Evolutionary conservation across 371 early-diverging fungal genomes (phyloP), one percentile per base, ranked within the genome.

Genomic region (Rhizomucor miehei): DNA sequence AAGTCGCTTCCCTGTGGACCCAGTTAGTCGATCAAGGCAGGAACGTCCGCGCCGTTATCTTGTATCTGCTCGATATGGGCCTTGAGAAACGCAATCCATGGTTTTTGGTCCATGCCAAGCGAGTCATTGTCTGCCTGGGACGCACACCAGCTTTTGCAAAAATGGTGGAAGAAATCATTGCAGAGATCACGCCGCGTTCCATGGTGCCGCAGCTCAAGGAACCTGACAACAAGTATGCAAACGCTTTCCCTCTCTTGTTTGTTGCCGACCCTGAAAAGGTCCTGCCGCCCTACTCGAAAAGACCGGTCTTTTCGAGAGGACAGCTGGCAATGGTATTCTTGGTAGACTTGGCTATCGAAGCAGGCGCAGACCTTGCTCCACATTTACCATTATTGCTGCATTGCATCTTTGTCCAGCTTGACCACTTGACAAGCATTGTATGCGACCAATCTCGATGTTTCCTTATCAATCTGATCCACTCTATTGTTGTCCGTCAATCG

Each of bases 401-500:
- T 54, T 76, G 85, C 20, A 75, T 90, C 25, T 86, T 89, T 71
- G 88, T 92, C 5, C 93, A 93, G 46, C 59, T 92, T 23, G 91
- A 92, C 52, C 87, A 89, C 57, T 76, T 85, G 37, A 87, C 89
- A 12, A 82, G 86, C 13, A 74, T 90, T 23, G 79, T 90, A 1
- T 88, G 90, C 57, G 92, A 92, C 48, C 89, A 92, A 64, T 86
- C 87, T 6, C 80, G 93, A 14, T 78, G 86, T 4, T 79, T 95
- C 29, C 71, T 95, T 17, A 83, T 92, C 49, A 90, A 92, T 56
- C 52, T 96, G 46, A 87, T 91, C 5, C 89, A 89, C 51, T 80
- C 88, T 0, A 85, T 89, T 44, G 76, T 72, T 1, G 72, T 84
- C 19, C 77, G 87, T 1, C 83, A 84, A 53, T 76, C 82, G 0